Conservation (phyloP, 1,139 yeast genomes). For the Candida freyschussii region DNA sequence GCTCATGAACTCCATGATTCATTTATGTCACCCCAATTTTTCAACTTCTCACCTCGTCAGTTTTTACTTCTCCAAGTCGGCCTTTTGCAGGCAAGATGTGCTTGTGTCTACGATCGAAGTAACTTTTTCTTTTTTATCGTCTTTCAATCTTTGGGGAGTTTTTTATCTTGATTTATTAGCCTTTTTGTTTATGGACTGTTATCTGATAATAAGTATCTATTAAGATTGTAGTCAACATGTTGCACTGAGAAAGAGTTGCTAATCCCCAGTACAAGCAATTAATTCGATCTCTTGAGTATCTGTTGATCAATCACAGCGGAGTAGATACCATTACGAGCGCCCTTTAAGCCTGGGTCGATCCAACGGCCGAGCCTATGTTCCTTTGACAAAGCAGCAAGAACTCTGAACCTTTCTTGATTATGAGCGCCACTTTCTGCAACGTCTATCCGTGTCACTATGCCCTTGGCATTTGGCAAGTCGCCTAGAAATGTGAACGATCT, state of each 20-base stretch:
- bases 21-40: too few relatives aligned
- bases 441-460: slow-evolving; percentile 67
- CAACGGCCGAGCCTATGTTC: slow-evolving; percentile 90
- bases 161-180: slow-evolving; percentile 1
- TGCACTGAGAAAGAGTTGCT: background rate
- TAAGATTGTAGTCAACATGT: too few relatives aligned
- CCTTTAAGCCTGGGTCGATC: slow-evolving; percentile 38
- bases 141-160: background rate
- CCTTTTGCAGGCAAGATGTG: background rate
- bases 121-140: background rate
- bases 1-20: too few relatives aligned
- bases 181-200: slow-evolving; percentile 1
- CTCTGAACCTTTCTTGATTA: slow-evolving; percentile 45
- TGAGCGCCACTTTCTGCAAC: slow-evolving; percentile 53
- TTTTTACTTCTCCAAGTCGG: background rate
- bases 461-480: slow-evolving; percentile 54
- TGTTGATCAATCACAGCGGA: slow-evolving; percentile 39
- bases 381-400: slow-evolving; percentile 68
- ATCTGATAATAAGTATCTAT: too few relatives aligned
- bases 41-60: too few relatives aligned
- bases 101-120: background rate
- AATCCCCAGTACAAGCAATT: background rate
- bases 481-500: slow-evolving; percentile 57
- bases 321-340: slow-evolving; percentile 47
- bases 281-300: slow-evolving; percentile 13